phyloP scores from a whole-genome alignment of 495 filamentous ascomycete genomes.

The Tuber calosporum region DNA sequence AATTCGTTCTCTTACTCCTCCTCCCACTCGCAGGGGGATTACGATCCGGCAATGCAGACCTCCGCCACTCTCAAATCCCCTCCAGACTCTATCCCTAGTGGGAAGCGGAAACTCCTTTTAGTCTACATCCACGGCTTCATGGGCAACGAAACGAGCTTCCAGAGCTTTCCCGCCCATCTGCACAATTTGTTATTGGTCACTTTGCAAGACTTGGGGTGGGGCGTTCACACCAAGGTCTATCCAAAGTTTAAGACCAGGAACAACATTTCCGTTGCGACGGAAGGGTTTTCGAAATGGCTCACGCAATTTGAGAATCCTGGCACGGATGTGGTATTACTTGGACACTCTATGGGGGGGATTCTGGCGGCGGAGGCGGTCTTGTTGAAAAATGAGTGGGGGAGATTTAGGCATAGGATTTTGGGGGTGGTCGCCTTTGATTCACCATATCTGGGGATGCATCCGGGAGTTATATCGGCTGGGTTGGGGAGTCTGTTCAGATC shows the following conservation, averaged over 20 bases:
- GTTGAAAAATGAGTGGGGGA: conserved; percentile 45
- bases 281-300: conserved; percentile 76
- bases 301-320: conserved; percentile 63
- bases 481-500: conserved; percentile 67
- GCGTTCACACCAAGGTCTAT: conserved; percentile 84
- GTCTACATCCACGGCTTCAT: conserved; percentile 92
- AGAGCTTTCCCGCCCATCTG: conserved; percentile 77
- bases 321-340: conserved; percentile 76
- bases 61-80: neutral
- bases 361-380: conserved; percentile 72
- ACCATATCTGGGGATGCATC: conserved; percentile 82
- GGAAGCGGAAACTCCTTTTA: conserved; percentile 57
- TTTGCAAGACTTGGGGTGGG: conserved; percentile 58
- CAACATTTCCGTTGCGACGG: conserved; percentile 61
- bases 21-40: neutral
- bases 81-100: neutral
- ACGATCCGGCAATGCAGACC: neutral
- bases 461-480: conserved; percentile 72
- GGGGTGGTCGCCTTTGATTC: conserved; percentile 81
- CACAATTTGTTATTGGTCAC: conserved; percentile 66
- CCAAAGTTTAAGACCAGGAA: conserved; percentile 81
- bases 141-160: conserved; percentile 82
- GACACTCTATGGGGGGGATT: conserved; percentile 87
- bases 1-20: neutral
- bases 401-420: conserved; percentile 61